Conservation (phyloP, 208 protist species). For the Lotmaria passim region DNA sequence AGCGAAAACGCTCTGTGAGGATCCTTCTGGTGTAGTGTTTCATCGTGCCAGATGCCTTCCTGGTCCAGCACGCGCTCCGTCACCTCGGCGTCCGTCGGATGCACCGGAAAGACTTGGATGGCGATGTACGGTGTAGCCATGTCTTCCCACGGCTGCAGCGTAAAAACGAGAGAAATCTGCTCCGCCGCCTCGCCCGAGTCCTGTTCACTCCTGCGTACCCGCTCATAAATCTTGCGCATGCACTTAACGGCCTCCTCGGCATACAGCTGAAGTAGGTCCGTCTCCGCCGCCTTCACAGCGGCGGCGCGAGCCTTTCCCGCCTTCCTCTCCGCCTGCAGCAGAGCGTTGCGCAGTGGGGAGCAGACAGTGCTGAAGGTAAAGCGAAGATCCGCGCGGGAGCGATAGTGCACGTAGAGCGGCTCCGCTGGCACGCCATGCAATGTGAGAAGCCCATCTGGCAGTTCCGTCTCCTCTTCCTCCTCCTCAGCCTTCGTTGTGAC, state of each 20-base stretch:
- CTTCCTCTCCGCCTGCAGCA: conserved; percentile 3
- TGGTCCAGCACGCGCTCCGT: conserved; percentile 13
- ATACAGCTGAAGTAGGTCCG: conserved; percentile 14
- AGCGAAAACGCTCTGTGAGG: conserved; percentile 32
- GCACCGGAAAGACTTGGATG: conserved; percentile 30
- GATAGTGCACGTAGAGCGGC: conserved; percentile 56
- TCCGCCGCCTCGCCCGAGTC: background rate
- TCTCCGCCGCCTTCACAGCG: conserved; percentile 14
- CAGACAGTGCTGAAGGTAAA: conserved; percentile 36
- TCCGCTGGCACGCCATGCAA: conserved; percentile 45
- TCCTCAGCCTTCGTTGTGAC: too few relatives aligned
- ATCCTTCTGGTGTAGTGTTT: conserved; percentile 1
- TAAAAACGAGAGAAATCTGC: conserved; percentile 20
- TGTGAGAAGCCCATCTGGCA: conserved; percentile 48
- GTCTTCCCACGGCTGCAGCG: conserved; percentile 15
- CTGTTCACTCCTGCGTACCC: conserved; percentile 12
- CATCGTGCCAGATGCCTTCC: conserved; percentile 6
- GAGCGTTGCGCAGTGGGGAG: background rate
- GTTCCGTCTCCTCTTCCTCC: too few relatives aligned
- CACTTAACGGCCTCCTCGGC: conserved; percentile 2
- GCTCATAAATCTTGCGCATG: conserved; percentile 26
- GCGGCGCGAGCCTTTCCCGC: background rate
- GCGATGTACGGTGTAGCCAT: conserved; percentile 12
- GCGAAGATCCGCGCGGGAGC: conserved; percentile 45
- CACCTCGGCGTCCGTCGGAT: conserved; percentile 8